Base-by-base conservation (phyloP, 345 rosid species). In the Arabis hirsuta region DNA sequence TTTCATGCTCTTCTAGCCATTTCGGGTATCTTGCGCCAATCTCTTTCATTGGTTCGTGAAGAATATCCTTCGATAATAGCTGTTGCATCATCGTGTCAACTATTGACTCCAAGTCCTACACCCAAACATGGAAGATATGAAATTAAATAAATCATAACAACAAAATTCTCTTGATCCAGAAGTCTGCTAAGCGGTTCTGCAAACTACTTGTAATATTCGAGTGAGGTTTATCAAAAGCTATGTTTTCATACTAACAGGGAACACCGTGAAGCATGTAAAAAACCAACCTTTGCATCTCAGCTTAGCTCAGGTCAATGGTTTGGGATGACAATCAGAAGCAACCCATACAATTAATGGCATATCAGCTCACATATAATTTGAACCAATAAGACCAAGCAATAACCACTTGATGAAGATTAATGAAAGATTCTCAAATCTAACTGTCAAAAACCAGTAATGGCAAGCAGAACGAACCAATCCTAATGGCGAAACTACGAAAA, bases 81-180 rank as follows among this genome's bases (percentile, higher is more conserved):
- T 96, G 99, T 64, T 92, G 97, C 99, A 96, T 96, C 98, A 96
- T 96, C 47, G 90, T 92, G 81, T 96, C 95, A 71, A 96, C 90
- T 22, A 96, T 85, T 2, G 97, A 90, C 78, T 90, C 95, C 97
- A 96, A 86, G 73, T 89, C 98, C 97, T 92, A 67, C 10, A 11
- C 61, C 59, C 45, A 69, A 38, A 27, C 48, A 69, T 14, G 20
- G 0, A 64, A n/a, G 59, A 22, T 2, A 42, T 6, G 29, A 27
- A 19, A 19, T 7, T 16, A 8, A 19, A 36, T 16, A 63, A 54
- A 36, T 3, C 57, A n/a, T 58, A 4, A 3, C 34, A 6, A 41
- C 41, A 10, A 12, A 13, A 9, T 67, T 43, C 3, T 67, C 11
- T 22, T 22, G 22, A 53, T 52, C n/a, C 2, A 52, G 22, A 51